Conservation (phyloP, 2,329 filamentous ascomycete genomes). For the Fusarium incarnatum region DNA sequence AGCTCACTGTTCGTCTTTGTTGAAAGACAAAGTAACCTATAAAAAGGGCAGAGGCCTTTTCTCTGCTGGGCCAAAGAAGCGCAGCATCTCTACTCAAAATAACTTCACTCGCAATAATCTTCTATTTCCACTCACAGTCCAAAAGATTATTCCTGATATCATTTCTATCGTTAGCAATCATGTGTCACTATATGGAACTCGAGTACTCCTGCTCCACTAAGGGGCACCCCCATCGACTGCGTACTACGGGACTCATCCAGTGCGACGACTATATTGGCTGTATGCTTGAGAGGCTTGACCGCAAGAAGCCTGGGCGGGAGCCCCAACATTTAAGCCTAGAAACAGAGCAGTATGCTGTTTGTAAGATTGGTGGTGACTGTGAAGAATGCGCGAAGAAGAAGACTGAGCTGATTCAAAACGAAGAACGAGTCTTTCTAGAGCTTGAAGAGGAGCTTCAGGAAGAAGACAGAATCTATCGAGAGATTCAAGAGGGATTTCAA, state of each 20-base stretch:
- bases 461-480: neutral
- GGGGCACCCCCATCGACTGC: neutral
- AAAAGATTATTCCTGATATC: neutral
- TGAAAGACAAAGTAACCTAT: neutral
- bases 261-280: conserved; percentile 19
- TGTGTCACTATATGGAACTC: conserved; percentile 22
- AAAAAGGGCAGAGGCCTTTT: neutral
- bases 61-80: neutral
- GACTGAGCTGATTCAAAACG: neutral
- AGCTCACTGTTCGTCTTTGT: neutral
- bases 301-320: neutral
- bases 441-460: neutral
- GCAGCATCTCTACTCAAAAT: neutral
- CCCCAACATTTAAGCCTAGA: neutral
- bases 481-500: neutral
- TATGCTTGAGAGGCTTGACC: neutral
- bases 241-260: neutral
- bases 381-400: neutral
- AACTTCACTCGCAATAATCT: neutral
- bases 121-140: neutral
- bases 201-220: conserved; percentile 22
- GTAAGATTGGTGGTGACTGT: conserved; percentile 4
- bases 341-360: neutral
- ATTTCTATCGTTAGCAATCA: neutral
- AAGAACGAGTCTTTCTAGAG: conserved; percentile 1